Percentiles rank a stretch among this genome's conserved stretches.
Conservation (phyloP, 2,329 filamentous ascomycete species). For the Hypoxylon sp. region DNA sequence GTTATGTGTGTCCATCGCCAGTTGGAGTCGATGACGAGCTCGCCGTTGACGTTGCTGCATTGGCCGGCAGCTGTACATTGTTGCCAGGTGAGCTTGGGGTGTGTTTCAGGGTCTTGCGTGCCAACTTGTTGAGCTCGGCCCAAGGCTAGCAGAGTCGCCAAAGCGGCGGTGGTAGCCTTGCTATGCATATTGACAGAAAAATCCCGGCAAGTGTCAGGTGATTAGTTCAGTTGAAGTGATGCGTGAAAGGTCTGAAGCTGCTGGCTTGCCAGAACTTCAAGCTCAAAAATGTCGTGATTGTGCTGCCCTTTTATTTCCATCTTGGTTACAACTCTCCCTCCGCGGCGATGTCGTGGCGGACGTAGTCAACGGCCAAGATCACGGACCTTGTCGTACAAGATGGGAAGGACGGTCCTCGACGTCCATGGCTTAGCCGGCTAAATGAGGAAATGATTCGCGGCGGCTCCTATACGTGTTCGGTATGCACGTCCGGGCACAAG, state of each 20-base stretch:
- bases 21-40: constrained; percentile 65
- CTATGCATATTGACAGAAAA: constrained; percentile 24
- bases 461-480: constrained; percentile 7
- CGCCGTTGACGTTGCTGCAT: constrained; percentile 60
- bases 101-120: constrained; percentile 56
- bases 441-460: constrained; percentile 28
- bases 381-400: constrained; percentile 18
- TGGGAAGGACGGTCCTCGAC: constrained; percentile 28
- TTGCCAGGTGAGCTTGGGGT: constrained; percentile 63
- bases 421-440: constrained; percentile 11
- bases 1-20: constrained; percentile 66
- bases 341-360: background rate
- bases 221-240: too few species aligned
- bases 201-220: background rate
- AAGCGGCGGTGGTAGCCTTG: constrained; percentile 42
- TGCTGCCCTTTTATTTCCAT: constrained; percentile 25
- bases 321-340: background rate
- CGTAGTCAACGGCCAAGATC: background rate
- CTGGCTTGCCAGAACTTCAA: constrained; percentile 11
- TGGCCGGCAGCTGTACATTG: constrained; percentile 59
- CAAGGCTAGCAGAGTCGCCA: constrained; percentile 55
- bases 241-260: constrained; percentile 12
- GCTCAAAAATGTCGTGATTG: constrained; percentile 5
- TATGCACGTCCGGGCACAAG: constrained; percentile 1
- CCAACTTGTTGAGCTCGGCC: constrained; percentile 60